A percentile compares a stretch with the other conserved stretches of the same genome.
These are phyloP conservation scores for Suillus luteus DNA, from an alignment of 768 basidiomycete species.

Conservation along the genomic window DNA sequence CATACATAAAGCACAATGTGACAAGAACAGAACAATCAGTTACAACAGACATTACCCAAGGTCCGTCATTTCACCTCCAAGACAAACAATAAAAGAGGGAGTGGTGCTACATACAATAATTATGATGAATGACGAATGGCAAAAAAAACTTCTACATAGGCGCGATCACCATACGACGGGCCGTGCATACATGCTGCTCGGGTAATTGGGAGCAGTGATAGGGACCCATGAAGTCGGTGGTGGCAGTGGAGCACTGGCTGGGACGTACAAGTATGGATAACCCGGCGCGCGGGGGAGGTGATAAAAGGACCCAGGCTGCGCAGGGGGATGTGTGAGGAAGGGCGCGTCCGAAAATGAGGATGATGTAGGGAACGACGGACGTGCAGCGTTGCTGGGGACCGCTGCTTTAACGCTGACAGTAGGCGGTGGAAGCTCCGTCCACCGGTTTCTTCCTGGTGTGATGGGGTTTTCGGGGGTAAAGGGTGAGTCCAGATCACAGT, in stretches of 20 bases:
- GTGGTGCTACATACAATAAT: constrained; percentile 4
- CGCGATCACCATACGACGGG: constrained; percentile 1
- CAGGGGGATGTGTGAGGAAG: neutral
- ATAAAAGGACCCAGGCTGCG: neutral
- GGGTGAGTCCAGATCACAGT: neutral
- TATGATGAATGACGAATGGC: neutral
- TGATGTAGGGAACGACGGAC: neutral
- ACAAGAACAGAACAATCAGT: neutral
- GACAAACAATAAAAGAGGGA: neutral
- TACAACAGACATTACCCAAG: neutral
- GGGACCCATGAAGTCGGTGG: constrained; percentile 5
- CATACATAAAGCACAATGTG: constrained; percentile 2
- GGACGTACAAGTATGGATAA: neutral
- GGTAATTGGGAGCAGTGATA: neutral
- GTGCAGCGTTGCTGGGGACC: neutral
- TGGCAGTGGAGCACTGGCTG: neutral
- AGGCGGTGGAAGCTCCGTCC: neutral
- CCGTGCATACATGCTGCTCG: neutral
- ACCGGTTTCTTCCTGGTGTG: neutral
- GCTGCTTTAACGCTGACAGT: neutral
- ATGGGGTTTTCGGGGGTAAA: neutral
- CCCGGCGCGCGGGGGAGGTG: neutral
- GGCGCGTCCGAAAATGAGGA: neutral
- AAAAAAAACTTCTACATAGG: neutral
- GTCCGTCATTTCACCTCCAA: constrained; percentile 5